Evolutionary conservation across 225 moss, liverwort and hornwort genomes (phyloP).

Genomic region (Sphagnum tenellum): DNA sequence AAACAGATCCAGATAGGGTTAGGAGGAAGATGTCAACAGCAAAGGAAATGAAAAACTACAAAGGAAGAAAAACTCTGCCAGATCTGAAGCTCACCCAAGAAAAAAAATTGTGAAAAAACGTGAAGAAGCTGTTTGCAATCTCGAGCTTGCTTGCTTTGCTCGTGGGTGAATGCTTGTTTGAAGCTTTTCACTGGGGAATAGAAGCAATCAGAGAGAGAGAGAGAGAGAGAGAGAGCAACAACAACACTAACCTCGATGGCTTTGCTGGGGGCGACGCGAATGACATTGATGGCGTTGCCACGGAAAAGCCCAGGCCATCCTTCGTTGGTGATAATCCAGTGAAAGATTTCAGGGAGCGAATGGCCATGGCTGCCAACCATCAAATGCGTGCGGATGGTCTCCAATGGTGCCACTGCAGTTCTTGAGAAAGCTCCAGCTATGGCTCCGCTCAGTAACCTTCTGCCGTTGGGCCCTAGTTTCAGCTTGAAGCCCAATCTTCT

Average conservation of each 20-base stretch:
- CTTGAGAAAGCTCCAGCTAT: constrained; percentile 78
- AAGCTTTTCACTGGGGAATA: not conserved
- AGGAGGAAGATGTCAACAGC: no score
- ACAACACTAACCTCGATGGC: constrained; percentile 57
- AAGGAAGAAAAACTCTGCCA: not conserved
- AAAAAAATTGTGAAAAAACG: not conserved
- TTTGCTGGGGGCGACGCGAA: constrained; percentile 80
- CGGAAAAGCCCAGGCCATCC: constrained; percentile 76
- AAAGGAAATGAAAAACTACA: not conserved
- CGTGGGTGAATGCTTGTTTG: no score
- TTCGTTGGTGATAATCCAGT: constrained; percentile 62
- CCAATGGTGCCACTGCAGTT: constrained; percentile 68
- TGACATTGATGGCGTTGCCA: constrained; percentile 69
- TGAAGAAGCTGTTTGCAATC: not conserved
- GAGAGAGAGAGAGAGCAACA: not conserved
- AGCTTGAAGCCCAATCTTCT: constrained; percentile 42
- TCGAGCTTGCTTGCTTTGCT: no score
- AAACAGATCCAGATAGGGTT: not conserved
- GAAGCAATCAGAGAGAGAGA: not conserved
- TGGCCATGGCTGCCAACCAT: constrained; percentile 69
- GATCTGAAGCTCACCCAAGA: not conserved
- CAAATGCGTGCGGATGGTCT: constrained; percentile 74
- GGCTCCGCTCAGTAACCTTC: constrained; percentile 67
- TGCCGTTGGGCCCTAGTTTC: constrained; percentile 57
- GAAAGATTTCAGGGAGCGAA: constrained; percentile 38